These are phyloP conservation scores for Piper longum DNA, from an alignment of 164 flowering plant species.

Conservation along the genomic window DNA sequence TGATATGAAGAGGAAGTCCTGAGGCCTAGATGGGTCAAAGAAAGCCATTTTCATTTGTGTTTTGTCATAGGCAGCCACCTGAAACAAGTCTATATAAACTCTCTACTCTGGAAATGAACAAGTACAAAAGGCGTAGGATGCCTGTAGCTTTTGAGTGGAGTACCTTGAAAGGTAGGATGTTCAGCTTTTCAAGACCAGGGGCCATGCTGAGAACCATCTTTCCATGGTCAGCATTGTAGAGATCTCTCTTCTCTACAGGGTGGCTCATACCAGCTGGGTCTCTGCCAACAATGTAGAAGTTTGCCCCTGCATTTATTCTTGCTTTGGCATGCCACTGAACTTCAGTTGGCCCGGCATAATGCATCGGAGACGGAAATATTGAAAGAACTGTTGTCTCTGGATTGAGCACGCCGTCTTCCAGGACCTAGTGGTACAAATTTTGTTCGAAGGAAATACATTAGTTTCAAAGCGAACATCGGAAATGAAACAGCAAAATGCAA, in stretches of 20 bases:
- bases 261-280: slow-evolving; percentile 99
- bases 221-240: slow-evolving; percentile 96
- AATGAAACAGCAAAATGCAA: background rate
- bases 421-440: slow-evolving; percentile 41
- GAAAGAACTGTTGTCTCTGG: slow-evolving; percentile 91
- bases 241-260: slow-evolving; percentile 80
- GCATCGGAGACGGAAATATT: slow-evolving; percentile 99
- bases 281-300: slow-evolving; percentile 94
- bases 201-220: slow-evolving; percentile 96
- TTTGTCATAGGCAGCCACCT: slow-evolving; percentile 97
- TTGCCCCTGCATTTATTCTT: slow-evolving; percentile 94
- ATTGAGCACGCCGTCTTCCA: slow-evolving; percentile 94
- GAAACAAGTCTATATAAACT: slow-evolving; percentile 6
- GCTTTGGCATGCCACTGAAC: slow-evolving; percentile 99
- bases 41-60: slow-evolving; percentile 81
- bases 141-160: background rate
- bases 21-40: slow-evolving; percentile 85
- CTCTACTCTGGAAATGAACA: background rate
- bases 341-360: slow-evolving; percentile 98
- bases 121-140: background rate
- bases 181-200: slow-evolving; percentile 84
- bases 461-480: background rate
- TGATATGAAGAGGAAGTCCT: slow-evolving; percentile 88
- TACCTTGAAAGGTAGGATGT: slow-evolving; percentile 92
- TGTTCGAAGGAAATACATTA: background rate